Conservation (phyloP, 1,284 basidiomycete species). For the Papiliotrema fonsecae region DNA sequence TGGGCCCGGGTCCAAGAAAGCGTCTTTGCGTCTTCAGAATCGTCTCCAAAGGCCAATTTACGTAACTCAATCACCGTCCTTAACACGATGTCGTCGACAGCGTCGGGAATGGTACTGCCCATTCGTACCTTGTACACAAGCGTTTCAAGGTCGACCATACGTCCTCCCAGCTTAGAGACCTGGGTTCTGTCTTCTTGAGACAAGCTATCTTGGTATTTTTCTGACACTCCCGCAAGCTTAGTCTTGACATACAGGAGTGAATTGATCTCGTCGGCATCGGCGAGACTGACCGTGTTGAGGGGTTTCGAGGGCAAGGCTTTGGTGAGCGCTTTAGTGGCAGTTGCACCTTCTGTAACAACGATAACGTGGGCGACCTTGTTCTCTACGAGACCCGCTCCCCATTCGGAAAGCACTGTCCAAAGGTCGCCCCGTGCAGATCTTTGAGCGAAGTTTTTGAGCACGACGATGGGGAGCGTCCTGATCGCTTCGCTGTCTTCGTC, state of each 20-base stretch:
- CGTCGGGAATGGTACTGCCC: conserved; percentile 67
- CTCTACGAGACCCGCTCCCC: conserved; percentile 77
- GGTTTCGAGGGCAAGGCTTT: conserved; percentile 87
- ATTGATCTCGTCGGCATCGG: conserved; percentile 77
- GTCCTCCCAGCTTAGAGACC: conserved; percentile 73
- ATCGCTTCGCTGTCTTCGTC: conserved; percentile 52
- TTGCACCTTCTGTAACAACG: conserved; percentile 83
- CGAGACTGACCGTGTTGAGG: conserved; percentile 67
- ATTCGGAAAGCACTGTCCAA: conserved; percentile 71
- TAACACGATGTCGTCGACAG: conserved; percentile 81
- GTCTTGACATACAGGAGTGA: conserved; percentile 75
- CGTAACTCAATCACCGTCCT: conserved; percentile 76
- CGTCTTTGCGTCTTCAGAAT: conserved; percentile 74
- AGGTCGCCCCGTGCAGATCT: conserved; percentile 65
- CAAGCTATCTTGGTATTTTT: conserved; percentile 15
- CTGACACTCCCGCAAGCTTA: conserved; percentile 54
- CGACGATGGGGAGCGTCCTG: conserved; percentile 71
- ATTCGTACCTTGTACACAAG: conserved; percentile 78
- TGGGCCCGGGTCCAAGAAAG: conserved; percentile 82
- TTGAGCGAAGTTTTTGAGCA: conserved; percentile 70
- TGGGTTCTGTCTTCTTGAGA: conserved; percentile 54
- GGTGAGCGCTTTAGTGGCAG: conserved; percentile 75
- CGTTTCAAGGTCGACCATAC: conserved; percentile 59
- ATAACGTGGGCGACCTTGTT: conserved; percentile 88
- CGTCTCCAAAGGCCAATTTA: conserved; percentile 91